Conservation (phyloP, 768 basidiomycete genomes). For the Agrocybe pediades region DNA sequence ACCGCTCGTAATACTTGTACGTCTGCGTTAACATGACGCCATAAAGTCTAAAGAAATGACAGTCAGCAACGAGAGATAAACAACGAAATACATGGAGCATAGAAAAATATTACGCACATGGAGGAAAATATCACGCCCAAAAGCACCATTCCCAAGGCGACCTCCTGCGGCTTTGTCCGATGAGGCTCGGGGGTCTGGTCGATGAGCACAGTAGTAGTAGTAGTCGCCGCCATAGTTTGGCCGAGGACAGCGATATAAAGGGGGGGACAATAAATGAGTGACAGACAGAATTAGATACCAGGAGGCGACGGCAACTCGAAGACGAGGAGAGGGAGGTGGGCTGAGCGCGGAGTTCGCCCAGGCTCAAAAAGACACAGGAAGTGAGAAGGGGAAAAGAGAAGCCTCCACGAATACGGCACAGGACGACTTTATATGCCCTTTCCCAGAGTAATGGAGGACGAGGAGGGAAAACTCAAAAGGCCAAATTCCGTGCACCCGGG, state of each 20-base stretch:
- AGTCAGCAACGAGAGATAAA: background rate
- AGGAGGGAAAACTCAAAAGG: no score
- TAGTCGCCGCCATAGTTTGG: background rate
- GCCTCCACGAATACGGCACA: background rate
- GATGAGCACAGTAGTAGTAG: background rate
- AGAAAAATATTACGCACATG: conserved; percentile 18
- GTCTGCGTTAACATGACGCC: conserved; percentile 33
- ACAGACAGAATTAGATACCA: background rate
- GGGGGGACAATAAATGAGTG: background rate
- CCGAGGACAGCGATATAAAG: background rate
- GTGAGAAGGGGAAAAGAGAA: no score
- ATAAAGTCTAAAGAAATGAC: conserved; percentile 22
- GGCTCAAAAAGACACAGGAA: no score
- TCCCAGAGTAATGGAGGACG: no score
- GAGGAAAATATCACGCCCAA: conserved; percentile 33
- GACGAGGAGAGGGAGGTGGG: conserved; percentile 5
- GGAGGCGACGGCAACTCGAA: background rate
- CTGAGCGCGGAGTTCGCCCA: no score
- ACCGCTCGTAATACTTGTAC: conserved; percentile 34
- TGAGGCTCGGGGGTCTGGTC: background rate
- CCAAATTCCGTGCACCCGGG: background rate
- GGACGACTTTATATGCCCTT: background rate
- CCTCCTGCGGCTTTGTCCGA: conserved; percentile 21
- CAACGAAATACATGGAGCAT: background rate
- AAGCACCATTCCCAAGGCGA: conserved; percentile 35